Evolutionary conservation across 2,329 filamentous ascomycete genomes (phyloP), one percentile per base, ranked within the genome.

Genomic region (Cryphonectria nitschkei): DNA sequence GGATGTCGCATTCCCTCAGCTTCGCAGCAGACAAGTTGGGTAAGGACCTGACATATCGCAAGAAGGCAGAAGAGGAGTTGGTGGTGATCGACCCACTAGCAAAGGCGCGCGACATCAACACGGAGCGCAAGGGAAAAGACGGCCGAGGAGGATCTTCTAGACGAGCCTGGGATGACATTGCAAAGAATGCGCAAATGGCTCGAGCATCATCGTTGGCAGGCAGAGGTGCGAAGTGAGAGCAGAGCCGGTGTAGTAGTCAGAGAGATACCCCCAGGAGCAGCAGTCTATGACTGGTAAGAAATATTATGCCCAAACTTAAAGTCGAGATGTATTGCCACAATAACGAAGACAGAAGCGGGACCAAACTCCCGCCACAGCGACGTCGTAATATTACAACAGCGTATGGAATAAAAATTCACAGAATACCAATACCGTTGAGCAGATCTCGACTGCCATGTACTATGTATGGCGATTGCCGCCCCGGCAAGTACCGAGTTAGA

Each of bases 81-180:
- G 89, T 97, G 62, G 94, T 98, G 3, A 98, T 98, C 80, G 96
- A 99, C 83, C 95, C 95, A 1, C 85, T 93, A 70, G 93, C 95
- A 79, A 94, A 93, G 79, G 92, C 92, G 61, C 90, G 89, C 78
- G 91, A 91, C 54, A 84, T 97, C 54, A 86, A 89, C 77, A 88
- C 90, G 72, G 88, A 89, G 77, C 89, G 88, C 78, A 88, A 84
- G 75, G 86, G 86, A 14, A 86, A 87, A 73, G 90, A 89, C 46
- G 83, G 82, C 22, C 82, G 83, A 72, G 80, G 83, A 41, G 86
- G 85, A 32, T 80, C 79, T 56, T 84, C 84, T 60, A 85, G 87
- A n/a, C 83, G 87, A 71, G 84, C 85, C 50, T 88, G 88, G 88
- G 71, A 68, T 64, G 88, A 90, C 78, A 84, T 86, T 76, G 85